Evolutionary conservation across 1,139 yeast genomes (phyloP).

Genomic region (Pichia sp.): DNA sequence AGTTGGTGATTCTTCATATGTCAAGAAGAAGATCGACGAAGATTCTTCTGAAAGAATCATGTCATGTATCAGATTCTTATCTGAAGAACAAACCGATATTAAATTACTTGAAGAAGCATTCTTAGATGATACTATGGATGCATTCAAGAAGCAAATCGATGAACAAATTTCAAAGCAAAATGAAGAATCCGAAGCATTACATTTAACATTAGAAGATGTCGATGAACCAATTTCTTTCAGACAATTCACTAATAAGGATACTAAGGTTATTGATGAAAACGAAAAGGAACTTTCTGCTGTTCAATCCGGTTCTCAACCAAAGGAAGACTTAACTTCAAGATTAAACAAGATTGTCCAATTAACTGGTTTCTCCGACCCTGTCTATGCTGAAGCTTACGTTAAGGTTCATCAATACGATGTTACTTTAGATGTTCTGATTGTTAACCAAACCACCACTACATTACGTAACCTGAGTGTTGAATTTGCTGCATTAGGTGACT

Average conservation of each 20-base stretch:
- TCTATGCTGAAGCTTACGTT: slow-evolving; percentile 95
- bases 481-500: slow-evolving; percentile 94
- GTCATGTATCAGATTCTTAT: slow-evolving; percentile 74
- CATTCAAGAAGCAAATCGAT: slow-evolving; percentile 55
- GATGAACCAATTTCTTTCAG: slow-evolving; percentile 85
- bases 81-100: slow-evolving; percentile 49
- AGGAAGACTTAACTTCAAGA: slow-evolving; percentile 68
- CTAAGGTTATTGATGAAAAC: slow-evolving; percentile 40
- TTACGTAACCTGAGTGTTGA: slow-evolving; percentile 91
- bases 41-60: slow-evolving; percentile 92
- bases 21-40: slow-evolving; percentile 81
- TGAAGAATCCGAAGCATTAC: slow-evolving; percentile 57
- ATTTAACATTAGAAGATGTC: slow-evolving; percentile 71
- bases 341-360: slow-evolving; percentile 87
- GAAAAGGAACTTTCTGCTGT: slow-evolving; percentile 44
- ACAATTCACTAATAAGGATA: slow-evolving; percentile 61
- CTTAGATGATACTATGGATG: slow-evolving; percentile 83
- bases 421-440: slow-evolving; percentile 88
- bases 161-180: slow-evolving; percentile 57
- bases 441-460: slow-evolving; percentile 91
- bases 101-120: slow-evolving; percentile 65
- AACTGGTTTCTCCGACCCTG: slow-evolving; percentile 97
- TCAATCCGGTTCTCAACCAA: slow-evolving; percentile 44
- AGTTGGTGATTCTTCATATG: slow-evolving; percentile 82
- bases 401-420: slow-evolving; percentile 96